Evolutionary conservation across 1,284 basidiomycete genomes (phyloP).

Genomic region (Trametes pubescens): DNA sequence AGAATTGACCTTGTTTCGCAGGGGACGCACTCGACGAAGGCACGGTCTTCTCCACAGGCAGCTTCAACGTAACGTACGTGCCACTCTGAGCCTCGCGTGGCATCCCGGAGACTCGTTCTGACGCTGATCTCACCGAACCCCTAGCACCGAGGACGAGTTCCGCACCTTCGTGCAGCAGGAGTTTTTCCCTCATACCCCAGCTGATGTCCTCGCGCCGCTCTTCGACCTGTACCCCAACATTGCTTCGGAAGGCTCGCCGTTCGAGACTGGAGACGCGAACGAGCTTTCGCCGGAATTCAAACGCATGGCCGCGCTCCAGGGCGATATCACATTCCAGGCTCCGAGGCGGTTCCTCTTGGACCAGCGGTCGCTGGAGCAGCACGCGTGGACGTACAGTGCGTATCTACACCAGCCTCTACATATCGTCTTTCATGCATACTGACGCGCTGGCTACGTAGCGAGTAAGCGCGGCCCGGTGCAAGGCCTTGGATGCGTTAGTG

Average conservation of each 20-base stretch:
- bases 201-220: slow-evolving; percentile 18
- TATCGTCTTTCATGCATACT: no score
- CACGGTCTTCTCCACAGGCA: slow-evolving; percentile 38
- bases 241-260: slow-evolving; percentile 57
- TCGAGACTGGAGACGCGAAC: slow-evolving; percentile 53
- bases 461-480: slow-evolving; percentile 52
- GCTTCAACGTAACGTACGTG: slow-evolving; percentile 29
- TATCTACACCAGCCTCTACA: neutral
- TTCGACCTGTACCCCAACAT: slow-evolving; percentile 40
- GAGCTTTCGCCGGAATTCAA: slow-evolving; percentile 59
- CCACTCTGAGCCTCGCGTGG: no score
- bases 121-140: neutral
- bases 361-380: slow-evolving; percentile 35
- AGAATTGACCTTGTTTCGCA: slow-evolving; percentile 14
- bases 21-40: slow-evolving; percentile 44
- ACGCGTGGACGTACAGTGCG: slow-evolving; percentile 45
- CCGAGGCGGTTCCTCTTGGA: slow-evolving; percentile 58
- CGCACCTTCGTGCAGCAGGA: neutral
- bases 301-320: slow-evolving; percentile 58
- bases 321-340: slow-evolving; percentile 62
- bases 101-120: neutral
- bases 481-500: slow-evolving; percentile 51
- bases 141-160: slow-evolving; percentile 17
- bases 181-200: neutral
- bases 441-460: neutral